These are phyloP conservation scores for Alternaria burnsii DNA, from an alignment of 2,329 filamentous ascomycete genomes.

Conservation along the genomic window DNA sequence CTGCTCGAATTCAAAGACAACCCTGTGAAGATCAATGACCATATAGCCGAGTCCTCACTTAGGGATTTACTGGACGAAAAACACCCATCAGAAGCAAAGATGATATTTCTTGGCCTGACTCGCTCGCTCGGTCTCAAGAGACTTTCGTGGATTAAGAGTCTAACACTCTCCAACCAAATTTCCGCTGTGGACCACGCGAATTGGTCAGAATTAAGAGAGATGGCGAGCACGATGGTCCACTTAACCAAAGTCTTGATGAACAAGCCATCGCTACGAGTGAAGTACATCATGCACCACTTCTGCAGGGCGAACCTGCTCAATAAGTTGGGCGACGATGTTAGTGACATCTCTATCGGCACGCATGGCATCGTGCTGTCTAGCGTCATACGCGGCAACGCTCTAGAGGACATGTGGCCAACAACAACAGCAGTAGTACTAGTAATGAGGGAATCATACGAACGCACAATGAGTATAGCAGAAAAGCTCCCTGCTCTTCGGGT, in stretches of 20 bases:
- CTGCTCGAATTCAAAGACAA: background rate
- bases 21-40: background rate
- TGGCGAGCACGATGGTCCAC: background rate
- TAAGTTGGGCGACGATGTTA: background rate
- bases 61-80: background rate
- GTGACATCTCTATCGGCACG: background rate
- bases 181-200: accelerated
- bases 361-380: background rate
- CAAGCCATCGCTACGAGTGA: background rate
- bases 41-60: background rate
- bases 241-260: background rate
- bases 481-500: background rate
- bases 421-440: background rate
- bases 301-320: background rate
- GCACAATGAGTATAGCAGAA: too few species aligned
- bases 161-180: background rate
- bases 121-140: background rate
- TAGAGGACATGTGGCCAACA: background rate
- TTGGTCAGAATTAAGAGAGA: background rate
- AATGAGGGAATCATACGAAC: background rate
- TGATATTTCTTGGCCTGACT: background rate
- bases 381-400: background rate
- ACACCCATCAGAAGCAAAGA: background rate
- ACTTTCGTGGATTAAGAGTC: background rate
- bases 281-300: background rate